Conservation (phyloP, 2,329 filamentous ascomycete genomes). For the Onygena corvina region DNA sequence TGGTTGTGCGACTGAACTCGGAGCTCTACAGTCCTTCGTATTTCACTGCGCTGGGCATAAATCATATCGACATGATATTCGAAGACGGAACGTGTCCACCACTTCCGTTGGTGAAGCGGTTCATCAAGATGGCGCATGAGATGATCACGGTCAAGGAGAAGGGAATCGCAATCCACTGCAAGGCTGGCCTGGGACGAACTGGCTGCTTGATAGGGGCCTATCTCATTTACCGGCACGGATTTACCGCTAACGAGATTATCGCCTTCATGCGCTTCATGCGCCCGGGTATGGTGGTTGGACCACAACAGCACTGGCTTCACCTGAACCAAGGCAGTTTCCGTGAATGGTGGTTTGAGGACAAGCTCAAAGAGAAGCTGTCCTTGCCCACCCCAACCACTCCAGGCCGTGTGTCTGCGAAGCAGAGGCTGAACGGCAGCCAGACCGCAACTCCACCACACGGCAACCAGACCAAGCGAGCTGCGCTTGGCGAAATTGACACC, state of each 20-base stretch:
- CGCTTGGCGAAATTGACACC: conserved; percentile 85
- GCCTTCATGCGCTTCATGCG: conserved; percentile 99
- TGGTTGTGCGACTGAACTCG: conserved; percentile 91
- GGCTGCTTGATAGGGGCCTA: conserved; percentile 96
- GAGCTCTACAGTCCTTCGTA: conserved; percentile 93
- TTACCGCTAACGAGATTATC: conserved; percentile 94
- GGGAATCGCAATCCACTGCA: conserved; percentile 95
- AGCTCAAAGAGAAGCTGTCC: conserved; percentile 62
- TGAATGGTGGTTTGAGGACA: conserved; percentile 87
- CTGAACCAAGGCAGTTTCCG: conserved; percentile 93
- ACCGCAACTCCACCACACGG: conserved; percentile 76
- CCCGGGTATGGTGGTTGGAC: conserved; percentile 96
- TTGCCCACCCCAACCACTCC: conserved; percentile 47
- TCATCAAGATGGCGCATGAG: conserved; percentile 87
- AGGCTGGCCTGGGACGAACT: conserved; percentile 87
- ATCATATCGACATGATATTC: conserved; percentile 98
- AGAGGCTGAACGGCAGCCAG: conserved; percentile 50
- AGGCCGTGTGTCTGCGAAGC: conserved; percentile 42
- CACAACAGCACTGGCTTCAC: conserved; percentile 97
- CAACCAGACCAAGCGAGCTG: conserved; percentile 61
- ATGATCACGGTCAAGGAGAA: conserved; percentile 85
- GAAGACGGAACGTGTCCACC: conserved; percentile 94
- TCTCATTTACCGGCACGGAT: conserved; percentile 91
- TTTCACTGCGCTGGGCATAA: conserved; percentile 88
- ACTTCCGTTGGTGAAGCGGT: conserved; percentile 77